Conservation (phyloP, 75 land plant species). For the Pinus taeda region DNA sequence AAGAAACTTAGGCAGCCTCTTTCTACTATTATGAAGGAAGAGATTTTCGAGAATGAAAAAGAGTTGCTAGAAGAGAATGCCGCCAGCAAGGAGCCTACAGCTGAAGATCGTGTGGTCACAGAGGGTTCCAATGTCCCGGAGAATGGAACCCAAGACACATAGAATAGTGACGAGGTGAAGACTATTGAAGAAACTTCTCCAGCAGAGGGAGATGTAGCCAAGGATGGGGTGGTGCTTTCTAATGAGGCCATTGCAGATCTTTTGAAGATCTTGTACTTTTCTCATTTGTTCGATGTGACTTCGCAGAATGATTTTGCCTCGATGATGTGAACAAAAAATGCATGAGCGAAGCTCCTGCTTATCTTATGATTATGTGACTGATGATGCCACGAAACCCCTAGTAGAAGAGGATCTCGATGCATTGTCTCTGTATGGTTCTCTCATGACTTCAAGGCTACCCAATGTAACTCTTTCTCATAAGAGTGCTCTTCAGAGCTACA, state of each 20-base stretch:
- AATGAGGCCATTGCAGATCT: constrained; percentile 50
- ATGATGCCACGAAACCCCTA: constrained; percentile 72
- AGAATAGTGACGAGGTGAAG: constrained; percentile 17
- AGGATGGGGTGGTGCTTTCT: constrained; percentile 9
- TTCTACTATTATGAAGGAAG: constrained; percentile 62
- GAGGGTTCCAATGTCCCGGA: constrained; percentile 14
- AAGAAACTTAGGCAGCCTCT: constrained; percentile 79
- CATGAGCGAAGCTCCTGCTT: constrained; percentile 87
- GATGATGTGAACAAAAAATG: constrained; percentile 62
- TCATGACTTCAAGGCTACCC: constrained; percentile 54
- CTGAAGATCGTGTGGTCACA: not conserved
- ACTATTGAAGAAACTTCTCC: not conserved
- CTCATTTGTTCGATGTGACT: constrained; percentile 73
- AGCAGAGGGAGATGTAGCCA: constrained; percentile 5
- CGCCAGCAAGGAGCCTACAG: constrained; percentile 13
- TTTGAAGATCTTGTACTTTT: constrained; percentile 71
- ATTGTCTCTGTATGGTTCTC: constrained; percentile 39
- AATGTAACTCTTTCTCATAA: constrained; percentile 61
- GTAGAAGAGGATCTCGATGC: constrained; percentile 66
- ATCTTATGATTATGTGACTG: constrained; percentile 91
- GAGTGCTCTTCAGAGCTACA: constrained; percentile 57
- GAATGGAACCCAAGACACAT: constrained; percentile 3
- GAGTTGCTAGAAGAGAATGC: constrained; percentile 7
- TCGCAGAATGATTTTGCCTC: constrained; percentile 67
- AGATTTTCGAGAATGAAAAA: constrained; percentile 60